Base-by-base conservation (phyloP, 2,329 filamentous ascomycete species). In the Trichophyton verrucosum region DNA sequence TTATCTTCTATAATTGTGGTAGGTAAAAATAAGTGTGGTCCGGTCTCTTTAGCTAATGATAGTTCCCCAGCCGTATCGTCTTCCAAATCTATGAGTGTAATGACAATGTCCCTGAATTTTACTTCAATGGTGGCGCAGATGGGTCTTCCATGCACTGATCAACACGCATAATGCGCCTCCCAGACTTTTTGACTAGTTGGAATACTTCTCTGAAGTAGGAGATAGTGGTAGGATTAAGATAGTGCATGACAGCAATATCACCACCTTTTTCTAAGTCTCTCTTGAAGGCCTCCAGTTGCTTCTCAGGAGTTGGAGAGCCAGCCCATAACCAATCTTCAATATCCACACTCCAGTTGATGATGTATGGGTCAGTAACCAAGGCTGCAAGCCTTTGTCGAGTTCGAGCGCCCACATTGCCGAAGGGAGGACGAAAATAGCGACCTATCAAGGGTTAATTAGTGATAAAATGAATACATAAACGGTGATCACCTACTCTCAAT, bases 301-400 rank as follows among this genome's bases (percentile, higher is more conserved):
- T 83, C 74, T 86, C 81, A 0, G 85, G 85, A 2, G 84, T 87
- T 49, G 73, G 67, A 0, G 77, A 80, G 68, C 80, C 73, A 1
- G 83, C 85, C 83, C 84, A 88, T 24, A 86, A 67, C 83, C 84
- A 88, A 69, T 88, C 86, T 74, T 88, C 83, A 36, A 87, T 82
- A 67, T 88, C 85, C 51, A 88, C 82, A 67, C 80, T 84, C 86
- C 85, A 88, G 70, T 83, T 83, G 58, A 87, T 80, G 49, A 87
- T 80, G 65, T 81, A 80, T 0, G 82, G 79, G 13, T 80, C 76
- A 1, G 77, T 74, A 20, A 80, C 77, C 15, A 71, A 71, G 22
- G 76, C 75, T 0, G 83, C 81, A 30, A 87, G 78, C 46, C 83
- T 79, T 69, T 86, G 81, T 3, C 86, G 80, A 74, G 85, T 84